Percentiles rank a stretch among this genome's conserved stretches.
These are phyloP conservation scores for Scytalidium sp. DNA, from an alignment of 2,329 filamentous ascomycete genomes.

Conservation along the genomic window DNA sequence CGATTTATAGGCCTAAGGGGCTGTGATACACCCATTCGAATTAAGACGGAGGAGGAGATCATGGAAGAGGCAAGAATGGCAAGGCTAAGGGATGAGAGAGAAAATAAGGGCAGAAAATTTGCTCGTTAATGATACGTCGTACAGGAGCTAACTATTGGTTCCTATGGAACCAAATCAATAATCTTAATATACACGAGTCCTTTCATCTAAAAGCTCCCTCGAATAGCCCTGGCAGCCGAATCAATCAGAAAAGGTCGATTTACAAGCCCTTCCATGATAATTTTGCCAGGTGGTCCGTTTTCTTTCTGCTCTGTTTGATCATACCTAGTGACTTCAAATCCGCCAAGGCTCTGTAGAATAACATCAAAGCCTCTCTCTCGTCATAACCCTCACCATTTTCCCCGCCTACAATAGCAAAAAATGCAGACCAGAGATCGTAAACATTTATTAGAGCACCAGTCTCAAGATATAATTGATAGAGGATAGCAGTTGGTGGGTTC, in stretches of 20 bases:
- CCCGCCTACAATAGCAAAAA: constrained; percentile 54
- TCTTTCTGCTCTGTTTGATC: constrained; percentile 85
- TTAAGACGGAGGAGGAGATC: constrained; percentile 20
- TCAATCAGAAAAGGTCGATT: constrained; percentile 11
- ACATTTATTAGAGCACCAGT: constrained; percentile 75
- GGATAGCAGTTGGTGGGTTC: constrained; percentile 66
- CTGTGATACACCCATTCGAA: constrained; percentile 46
- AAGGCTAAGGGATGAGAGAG: constrained; percentile 23
- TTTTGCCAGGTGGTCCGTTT: constrained; percentile 88
- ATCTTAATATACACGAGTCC: background rate
- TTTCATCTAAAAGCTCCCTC: background rate
- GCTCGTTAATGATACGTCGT: background rate
- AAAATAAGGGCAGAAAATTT: constrained; percentile 3
- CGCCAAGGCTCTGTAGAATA: constrained; percentile 83
- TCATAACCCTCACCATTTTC: constrained; percentile 34
- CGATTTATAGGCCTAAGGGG: constrained; percentile 71
- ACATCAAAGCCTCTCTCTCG: constrained; percentile 60
- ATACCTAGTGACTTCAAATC: constrained; percentile 85
- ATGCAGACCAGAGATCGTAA: constrained; percentile 77
- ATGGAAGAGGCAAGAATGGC: constrained; percentile 41
- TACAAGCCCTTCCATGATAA: constrained; percentile 73
- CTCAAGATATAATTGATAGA: constrained; percentile 79
- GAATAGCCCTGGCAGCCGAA: no score
- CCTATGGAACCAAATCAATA: constrained; percentile 12
- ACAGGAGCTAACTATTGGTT: constrained; percentile 18